Conservation (phyloP, 2,329 filamentous ascomycete genomes). For the Xylaria sp. region DNA sequence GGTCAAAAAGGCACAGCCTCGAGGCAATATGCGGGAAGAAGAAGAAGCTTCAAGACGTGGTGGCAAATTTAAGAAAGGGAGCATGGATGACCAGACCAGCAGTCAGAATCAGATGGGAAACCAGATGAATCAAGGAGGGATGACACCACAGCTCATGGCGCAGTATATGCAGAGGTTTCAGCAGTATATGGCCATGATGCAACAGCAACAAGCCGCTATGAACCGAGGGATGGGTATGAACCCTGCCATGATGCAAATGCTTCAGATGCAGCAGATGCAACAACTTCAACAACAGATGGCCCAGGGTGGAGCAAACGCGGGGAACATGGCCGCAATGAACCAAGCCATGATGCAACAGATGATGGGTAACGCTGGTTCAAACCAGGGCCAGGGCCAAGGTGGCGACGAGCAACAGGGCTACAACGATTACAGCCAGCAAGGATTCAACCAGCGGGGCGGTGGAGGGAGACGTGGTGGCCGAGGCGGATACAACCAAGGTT, state of each 20-base stretch:
- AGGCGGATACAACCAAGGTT: conserved; percentile 46
- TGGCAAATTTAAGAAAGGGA: conserved; percentile 63
- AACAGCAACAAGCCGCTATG: conserved; percentile 90
- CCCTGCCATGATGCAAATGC: conserved; percentile 77
- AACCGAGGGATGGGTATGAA: conserved; percentile 75
- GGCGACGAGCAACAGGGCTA: conserved; percentile 38
- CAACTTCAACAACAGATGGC: conserved; percentile 61
- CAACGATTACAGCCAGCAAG: conserved; percentile 37
- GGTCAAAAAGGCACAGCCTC: conserved; percentile 95
- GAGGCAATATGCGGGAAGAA: conserved; percentile 91
- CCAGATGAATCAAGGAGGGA: conserved; percentile 53
- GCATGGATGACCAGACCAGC: conserved; percentile 48
- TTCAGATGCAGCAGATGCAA: conserved; percentile 78
- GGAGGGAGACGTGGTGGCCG: conserved; percentile 40
- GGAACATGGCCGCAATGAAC: conserved; percentile 53
- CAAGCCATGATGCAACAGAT: conserved; percentile 64
- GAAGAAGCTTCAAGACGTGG: conserved; percentile 73
- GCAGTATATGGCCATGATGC: conserved; percentile 94
- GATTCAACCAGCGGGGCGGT: conserved; percentile 39
- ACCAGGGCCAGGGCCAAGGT: conserved; percentile 46
- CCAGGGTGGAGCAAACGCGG: conserved; percentile 44
- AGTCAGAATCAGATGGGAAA: conserved; percentile 39
- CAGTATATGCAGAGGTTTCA: conserved; percentile 99
- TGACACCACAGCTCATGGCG: conserved; percentile 97
- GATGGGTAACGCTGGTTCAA: conserved; percentile 38